Percentiles rank a stretch among this genome's conserved stretches.
Evolutionary conservation across 2,329 filamentous ascomycete genomes (phyloP).

Genomic region (Hypomyces rosellus): DNA sequence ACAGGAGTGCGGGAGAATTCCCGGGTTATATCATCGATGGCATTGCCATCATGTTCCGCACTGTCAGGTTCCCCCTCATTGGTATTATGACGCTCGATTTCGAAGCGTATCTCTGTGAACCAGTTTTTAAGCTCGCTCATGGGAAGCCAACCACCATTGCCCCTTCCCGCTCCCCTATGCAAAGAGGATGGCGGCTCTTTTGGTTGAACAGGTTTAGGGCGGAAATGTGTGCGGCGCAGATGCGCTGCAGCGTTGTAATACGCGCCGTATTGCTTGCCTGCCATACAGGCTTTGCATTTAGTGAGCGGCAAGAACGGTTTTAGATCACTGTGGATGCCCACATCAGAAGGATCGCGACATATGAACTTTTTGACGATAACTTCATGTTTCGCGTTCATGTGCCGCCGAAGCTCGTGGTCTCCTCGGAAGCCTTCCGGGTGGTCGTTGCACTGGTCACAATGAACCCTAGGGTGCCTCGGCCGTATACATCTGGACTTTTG

Average conservation of each 20-base stretch:
- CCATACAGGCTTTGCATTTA: conserved; percentile 77
- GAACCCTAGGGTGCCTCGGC: conserved; percentile 66
- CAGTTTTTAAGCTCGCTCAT: conserved; percentile 53
- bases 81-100: too few relatives aligned
- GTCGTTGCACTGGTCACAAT: conserved; percentile 63
- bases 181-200: too few relatives aligned
- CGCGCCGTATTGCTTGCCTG: conserved; percentile 73
- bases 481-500: conserved; percentile 38
- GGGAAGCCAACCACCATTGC: too few relatives aligned
- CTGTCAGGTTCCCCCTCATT: too few relatives aligned
- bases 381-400: conserved; percentile 60
- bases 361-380: conserved; percentile 48
- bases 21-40: too few relatives aligned
- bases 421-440: conserved; percentile 76
- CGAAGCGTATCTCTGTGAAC: conserved; percentile 45
- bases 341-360: conserved; percentile 46
- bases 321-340: conserved; percentile 35
- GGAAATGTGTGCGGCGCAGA: conserved; percentile 82
- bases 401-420: conserved; percentile 72
- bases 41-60: too few relatives aligned
- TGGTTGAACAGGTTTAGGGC: conserved; percentile 50
- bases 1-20: too few relatives aligned
- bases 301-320: conserved; percentile 58
- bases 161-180: too few relatives aligned
- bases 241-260: conserved; percentile 96